A percentile compares a stretch with the other conserved stretches of the same genome.
These are phyloP conservation scores for Blastobotrys petasosporus DNA, from an alignment of 1,139 yeast species.

Conservation along the genomic window DNA sequence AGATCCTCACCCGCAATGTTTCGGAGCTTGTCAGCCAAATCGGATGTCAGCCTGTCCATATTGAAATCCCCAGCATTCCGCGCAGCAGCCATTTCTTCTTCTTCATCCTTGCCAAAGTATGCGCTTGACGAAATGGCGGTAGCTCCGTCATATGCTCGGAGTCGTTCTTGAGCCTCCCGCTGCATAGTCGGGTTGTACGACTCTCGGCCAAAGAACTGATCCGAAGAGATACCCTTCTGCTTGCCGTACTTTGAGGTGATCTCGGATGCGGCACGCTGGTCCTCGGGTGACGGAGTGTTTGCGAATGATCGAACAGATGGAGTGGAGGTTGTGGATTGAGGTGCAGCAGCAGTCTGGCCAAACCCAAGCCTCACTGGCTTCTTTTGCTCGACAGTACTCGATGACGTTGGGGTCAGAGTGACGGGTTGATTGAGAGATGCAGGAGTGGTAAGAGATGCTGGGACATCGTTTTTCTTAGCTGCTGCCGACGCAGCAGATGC, in stretches of 20 bases:
- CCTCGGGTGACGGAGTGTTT: slow-evolving; percentile 33
- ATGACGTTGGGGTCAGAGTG: neutral
- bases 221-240: slow-evolving; percentile 94
- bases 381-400: neutral
- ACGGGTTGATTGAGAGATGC: neutral
- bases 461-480: slow-evolving; percentile 10
- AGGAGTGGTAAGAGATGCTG: slow-evolving; percentile 18
- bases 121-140: slow-evolving; percentile 85
- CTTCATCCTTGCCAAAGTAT: slow-evolving; percentile 84
- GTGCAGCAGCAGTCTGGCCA: slow-evolving; percentile 34
- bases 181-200: slow-evolving; percentile 72
- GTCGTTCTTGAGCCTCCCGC: slow-evolving; percentile 69
- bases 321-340: slow-evolving; percentile 16
- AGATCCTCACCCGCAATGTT: slow-evolving; percentile 83
- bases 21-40: slow-evolving; percentile 60
- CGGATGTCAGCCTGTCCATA: slow-evolving; percentile 57
- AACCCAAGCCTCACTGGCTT: slow-evolving; percentile 33
- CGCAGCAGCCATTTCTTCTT: slow-evolving; percentile 34
- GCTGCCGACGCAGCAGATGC: slow-evolving; percentile 28
- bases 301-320: slow-evolving; percentile 21
- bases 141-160: slow-evolving; percentile 79
- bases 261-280: slow-evolving; percentile 36
- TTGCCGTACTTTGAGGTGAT: slow-evolving; percentile 63
- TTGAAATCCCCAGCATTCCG: slow-evolving; percentile 29
- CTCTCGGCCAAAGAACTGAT: slow-evolving; percentile 88